Evolutionary conservation across 148 eudicot species (phyloP), one percentile per base, ranked within the genome.

Genomic region (Polygonum aviculare): DNA sequence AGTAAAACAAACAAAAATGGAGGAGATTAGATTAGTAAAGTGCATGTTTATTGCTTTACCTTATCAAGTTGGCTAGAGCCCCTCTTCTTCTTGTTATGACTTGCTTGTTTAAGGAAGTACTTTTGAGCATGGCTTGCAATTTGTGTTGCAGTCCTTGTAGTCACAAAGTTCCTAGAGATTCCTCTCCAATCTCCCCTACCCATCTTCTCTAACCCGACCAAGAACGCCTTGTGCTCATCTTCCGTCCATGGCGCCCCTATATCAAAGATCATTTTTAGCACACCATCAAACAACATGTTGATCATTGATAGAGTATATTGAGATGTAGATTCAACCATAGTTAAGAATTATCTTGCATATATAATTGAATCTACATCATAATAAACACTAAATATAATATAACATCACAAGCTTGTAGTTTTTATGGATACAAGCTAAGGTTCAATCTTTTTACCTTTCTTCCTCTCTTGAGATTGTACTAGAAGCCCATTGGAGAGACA

Each of bases 141-240:
- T 78, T 88, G 91, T 16, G 91, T 88, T 22, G 91, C 89, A 70
- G 89, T 84, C 60, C 91, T 78, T n/a, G 88, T 84, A 1, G 89
- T 78, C 16, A 88, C 89, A 72, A 83, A 88, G 49, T 81, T 86
- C 80, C 80, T 86, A 60, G 91, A 84, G 62, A 88, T 88, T 1
- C 91, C 91, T 73, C 88, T 86, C 91, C 91, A 88, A 57, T 88
- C 91, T 21, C 91, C 91, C 78, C 83, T 88, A 18, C 91, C 91
- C 67, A 84, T 79, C 81, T 86, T 84, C 77, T 86, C 88, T 2
- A 88, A 84, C 35, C 91, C 91, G 12, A 65, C 63, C 36, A 88
- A 81, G 75, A 88, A 88, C 1, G 77, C 75, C 71, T 75, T 54
- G 78, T 88, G 91, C 76, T 88, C 91, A 55, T 88, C 88, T 76